phyloP scores from a whole-genome alignment of 305 asterid genomes.

The Vinca major region DNA sequence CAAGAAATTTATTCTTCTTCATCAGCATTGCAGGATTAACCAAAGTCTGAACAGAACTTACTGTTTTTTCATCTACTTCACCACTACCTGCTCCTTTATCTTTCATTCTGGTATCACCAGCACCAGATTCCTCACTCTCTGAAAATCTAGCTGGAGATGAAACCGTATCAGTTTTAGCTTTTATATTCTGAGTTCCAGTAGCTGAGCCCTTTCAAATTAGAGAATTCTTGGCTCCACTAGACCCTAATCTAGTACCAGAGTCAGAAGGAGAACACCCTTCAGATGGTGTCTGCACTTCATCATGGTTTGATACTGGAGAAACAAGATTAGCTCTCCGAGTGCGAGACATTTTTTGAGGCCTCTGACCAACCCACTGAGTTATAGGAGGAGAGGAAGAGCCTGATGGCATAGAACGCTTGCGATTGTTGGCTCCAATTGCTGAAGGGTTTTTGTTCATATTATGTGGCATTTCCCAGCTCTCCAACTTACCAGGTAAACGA shows the following conservation, averaged over 20 bases:
- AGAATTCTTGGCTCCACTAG: conserved; percentile 48
- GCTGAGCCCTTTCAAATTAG: conserved; percentile 44
- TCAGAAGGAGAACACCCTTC: conserved; percentile 85
- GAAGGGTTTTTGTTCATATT: conserved; percentile 47
- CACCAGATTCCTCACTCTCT: conserved; percentile 92
- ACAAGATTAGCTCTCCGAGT: conserved; percentile 84
- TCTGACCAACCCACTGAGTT: conserved; percentile 96
- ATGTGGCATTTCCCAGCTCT: conserved; percentile 80
- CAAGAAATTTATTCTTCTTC: conserved; percentile 55
- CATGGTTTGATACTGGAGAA: conserved; percentile 73
- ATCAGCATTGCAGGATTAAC: conserved; percentile 42
- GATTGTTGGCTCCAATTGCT: conserved; percentile 54
- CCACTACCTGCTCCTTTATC: conserved; percentile 47
- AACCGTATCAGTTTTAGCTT: conserved; percentile 50
- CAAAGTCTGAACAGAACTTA: conserved; percentile 42
- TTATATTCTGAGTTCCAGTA: conserved; percentile 43
- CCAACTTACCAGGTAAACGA: conserved; percentile 57
- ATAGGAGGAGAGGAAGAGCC: conserved; percentile 88
- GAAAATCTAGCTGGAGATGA: conserved; percentile 73
- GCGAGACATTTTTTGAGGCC: conserved; percentile 87
- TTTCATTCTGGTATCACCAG: conserved; percentile 56
- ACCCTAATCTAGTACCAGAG: conserved; percentile 54
- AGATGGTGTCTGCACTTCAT: conserved; percentile 60
- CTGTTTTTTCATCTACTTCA: conserved; percentile 51
- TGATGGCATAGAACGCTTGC: conserved; percentile 69